Evolutionary conservation across 2,329 filamentous ascomycete genomes (phyloP), one percentile per base, ranked within the genome.

Genomic region (Ophiostoma novo-ulmi): DNA sequence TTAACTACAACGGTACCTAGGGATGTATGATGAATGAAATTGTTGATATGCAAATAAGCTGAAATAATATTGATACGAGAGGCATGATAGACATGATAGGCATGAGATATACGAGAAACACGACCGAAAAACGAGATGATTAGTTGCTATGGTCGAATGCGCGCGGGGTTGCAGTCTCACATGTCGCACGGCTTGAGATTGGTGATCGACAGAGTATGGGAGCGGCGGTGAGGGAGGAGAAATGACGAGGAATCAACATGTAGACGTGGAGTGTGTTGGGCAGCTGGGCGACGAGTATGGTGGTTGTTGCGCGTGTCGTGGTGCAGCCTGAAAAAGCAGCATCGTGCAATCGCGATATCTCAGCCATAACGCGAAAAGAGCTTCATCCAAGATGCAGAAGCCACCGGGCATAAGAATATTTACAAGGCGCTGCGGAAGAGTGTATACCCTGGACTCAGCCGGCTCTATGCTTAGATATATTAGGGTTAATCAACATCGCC

Each of bases 1-100:
- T n/a, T 58, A 58, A 58, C 26, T 58, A 58, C 52, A 22, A 58
- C 52, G 17, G 52, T 58, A 58, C 52, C n/a, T 26, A 58, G 52
- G 52, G 52, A 58, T 58, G 52, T 22, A 58, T 58, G n/a, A 11
- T 31, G 52, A 14, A 58, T 26, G 7, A 58, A 20, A 8, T n/a
- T 48, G 44, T 6, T 20, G 17, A n/a, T n/a, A n/a, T 20, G 17
- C 7, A 48, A 48, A n/a, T n/a, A 48, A 48, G 44, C 44, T 48
- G 20, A 48, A 44, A 48, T 48, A 7, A 48, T 31, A 48, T 20
- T n/a, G 44, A 20, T 13, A 1, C 6, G 6, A 48, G 17, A 48
- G 44, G 44, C 44, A 48, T 20, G 44, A 48, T 6, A 20, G 41
- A 26, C 52, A 26, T 8, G n/a, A 58, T 58, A 58, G 44, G 44